phyloP scores from a whole-genome alignment of 225 moss, liverwort and hornwort genomes.

The Marchantia polymorpha region DNA sequence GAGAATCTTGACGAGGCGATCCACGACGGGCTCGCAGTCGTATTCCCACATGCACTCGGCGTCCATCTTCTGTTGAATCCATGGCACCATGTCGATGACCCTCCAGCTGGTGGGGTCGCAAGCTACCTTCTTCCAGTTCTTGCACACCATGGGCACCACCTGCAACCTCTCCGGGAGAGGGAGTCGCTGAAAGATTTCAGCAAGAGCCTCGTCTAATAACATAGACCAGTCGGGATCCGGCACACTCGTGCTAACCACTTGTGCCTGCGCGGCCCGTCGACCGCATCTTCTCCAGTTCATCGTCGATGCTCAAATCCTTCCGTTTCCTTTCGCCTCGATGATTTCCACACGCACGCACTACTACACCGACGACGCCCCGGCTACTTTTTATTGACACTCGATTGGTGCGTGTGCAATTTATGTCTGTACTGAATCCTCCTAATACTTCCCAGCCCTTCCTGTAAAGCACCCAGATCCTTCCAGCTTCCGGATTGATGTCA shows the following conservation, averaged over 20 bases:
- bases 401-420: too few species aligned
- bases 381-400: too few species aligned
- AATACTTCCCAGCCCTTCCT: too few species aligned
- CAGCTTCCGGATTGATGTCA: too few species aligned
- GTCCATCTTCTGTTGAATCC: slow-evolving; percentile 32
- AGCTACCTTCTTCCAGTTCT: slow-evolving; percentile 32
- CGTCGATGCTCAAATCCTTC: too few species aligned
- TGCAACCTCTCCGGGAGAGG: slow-evolving; percentile 34
- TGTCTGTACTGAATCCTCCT: too few species aligned
- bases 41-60: slow-evolving; percentile 37
- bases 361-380: too few species aligned
- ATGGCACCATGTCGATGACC: slow-evolving; percentile 40
- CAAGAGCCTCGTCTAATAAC: slow-evolving; percentile 32
- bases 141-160: slow-evolving; percentile 39
- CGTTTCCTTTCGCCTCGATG: too few species aligned
- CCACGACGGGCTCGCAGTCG: slow-evolving; percentile 30
- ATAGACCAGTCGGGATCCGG: slow-evolving; percentile 20
- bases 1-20: slow-evolving; percentile 33
- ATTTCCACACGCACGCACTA: too few species aligned
- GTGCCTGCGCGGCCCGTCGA: neutral
- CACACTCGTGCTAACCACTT: neutral
- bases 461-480: too few species aligned
- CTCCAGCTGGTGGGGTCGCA: slow-evolving; percentile 39
- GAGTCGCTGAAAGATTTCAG: slow-evolving; percentile 37
- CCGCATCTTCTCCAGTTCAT: neutral